These are phyloP conservation scores for Silene coronaria DNA, from an alignment of 179 eudicot species.

Conservation along the genomic window DNA sequence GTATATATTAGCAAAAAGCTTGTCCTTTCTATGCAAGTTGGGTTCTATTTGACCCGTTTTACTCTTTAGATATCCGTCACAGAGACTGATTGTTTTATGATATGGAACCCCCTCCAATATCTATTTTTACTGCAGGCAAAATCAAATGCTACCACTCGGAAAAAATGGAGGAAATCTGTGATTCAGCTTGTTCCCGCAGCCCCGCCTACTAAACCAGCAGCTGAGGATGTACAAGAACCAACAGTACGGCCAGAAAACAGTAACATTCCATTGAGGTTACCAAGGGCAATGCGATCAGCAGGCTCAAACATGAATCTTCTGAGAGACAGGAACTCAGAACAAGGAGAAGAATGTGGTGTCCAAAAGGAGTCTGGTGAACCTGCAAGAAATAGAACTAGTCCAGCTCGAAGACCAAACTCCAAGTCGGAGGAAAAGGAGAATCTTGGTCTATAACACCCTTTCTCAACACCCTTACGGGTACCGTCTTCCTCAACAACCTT, in stretches of 20 bases:
- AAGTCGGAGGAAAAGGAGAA: constrained; percentile 66
- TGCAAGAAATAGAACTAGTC: constrained; percentile 50
- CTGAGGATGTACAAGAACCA: constrained; percentile 31
- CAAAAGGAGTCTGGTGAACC: constrained; percentile 45
- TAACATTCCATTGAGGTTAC: constrained; percentile 55
- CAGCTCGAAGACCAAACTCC: constrained; percentile 31
- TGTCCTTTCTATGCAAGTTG: too few relatives aligned
- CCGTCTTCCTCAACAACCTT: neutral
- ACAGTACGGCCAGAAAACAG: constrained; percentile 31
- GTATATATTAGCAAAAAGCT: too few relatives aligned
- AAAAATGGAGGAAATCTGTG: constrained; percentile 74
- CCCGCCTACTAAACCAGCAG: constrained; percentile 30
- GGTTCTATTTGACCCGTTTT: too few relatives aligned
- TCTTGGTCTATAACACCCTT: constrained; percentile 24
- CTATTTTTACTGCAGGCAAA: constrained; percentile 41
- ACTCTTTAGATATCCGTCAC: too few relatives aligned
- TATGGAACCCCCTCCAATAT: neutral
- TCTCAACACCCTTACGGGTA: neutral
- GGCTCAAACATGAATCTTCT: constrained; percentile 45
- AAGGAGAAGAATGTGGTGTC: constrained; percentile 33
- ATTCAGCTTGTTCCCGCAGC: constrained; percentile 69
- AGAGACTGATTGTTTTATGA: neutral
- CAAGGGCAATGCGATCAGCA: constrained; percentile 69
- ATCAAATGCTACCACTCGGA: constrained; percentile 55
- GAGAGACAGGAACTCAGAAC: constrained; percentile 63